phyloP scores from a whole-genome alignment of 257 asterid species.

The Fraxinus excelsior region DNA sequence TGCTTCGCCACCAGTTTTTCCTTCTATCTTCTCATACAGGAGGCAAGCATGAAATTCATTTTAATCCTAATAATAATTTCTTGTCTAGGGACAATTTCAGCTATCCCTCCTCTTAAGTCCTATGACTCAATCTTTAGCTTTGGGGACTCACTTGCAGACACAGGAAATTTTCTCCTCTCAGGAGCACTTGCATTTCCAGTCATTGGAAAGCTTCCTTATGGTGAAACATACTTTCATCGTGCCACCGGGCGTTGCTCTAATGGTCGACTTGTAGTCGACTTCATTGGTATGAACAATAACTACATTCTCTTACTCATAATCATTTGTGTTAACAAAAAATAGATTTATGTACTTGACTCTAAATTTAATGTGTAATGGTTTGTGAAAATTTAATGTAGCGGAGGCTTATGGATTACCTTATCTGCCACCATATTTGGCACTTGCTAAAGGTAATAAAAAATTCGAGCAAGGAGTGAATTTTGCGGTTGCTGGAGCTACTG shows the following conservation, averaged over 20 bases:
- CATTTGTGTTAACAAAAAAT: too few species aligned
- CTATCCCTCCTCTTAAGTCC: constrained; percentile 35
- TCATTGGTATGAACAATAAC: constrained; percentile 41
- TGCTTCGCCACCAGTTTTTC: background rate
- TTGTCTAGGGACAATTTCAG: constrained; percentile 24
- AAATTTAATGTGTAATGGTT: too few species aligned
- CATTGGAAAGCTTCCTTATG: constrained; percentile 64
- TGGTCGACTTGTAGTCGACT: constrained; percentile 64
- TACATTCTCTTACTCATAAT: background rate
- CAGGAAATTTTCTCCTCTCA: constrained; percentile 73
- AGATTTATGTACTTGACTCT: background rate
- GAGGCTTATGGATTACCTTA: constrained; percentile 79
- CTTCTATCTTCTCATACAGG: background rate
- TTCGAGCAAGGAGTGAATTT: constrained; percentile 67
- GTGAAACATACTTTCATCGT: constrained; percentile 59
- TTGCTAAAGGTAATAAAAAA: constrained; percentile 33
- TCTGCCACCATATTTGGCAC: constrained; percentile 59
- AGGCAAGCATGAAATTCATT: constrained; percentile 25
- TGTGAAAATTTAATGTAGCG: constrained; percentile 38
- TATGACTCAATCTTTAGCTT: constrained; percentile 69
- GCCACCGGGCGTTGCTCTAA: constrained; percentile 68
- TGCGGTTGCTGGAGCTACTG: constrained; percentile 90
- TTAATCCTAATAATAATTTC: constrained; percentile 24
- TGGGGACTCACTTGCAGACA: constrained; percentile 81
- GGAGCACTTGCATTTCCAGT: constrained; percentile 66